Evolutionary conservation across 1,284 basidiomycete species (phyloP), one percentile per base, ranked within the genome.

Genomic region (Chalciporus sp.): DNA sequence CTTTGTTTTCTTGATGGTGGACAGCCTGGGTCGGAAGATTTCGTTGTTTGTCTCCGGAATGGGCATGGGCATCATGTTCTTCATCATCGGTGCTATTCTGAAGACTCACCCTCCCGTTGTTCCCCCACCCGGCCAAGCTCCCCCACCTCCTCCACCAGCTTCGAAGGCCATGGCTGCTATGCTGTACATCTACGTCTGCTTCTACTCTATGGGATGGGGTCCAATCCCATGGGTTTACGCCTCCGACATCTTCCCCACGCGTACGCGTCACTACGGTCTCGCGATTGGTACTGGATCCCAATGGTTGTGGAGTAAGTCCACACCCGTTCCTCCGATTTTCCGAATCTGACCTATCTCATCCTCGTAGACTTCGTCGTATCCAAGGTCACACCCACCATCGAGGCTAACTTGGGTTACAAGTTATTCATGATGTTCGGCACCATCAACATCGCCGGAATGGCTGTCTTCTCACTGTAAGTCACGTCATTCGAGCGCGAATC

Each of bases 231-330:
- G 87, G 88, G 84, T 90, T 7, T 90, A 90, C 61, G 83, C 84
- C 20, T 76, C 88, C 12, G 91, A 93, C 69, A 91, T 93, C 66
- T 93, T 93, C 80, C 88, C 86, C 27, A 93, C 89, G 37, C 75
- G 88, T 42, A 92, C 90, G 10, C 77, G 90, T 53, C 86, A 90
- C 64, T 90, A 86, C 62, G 91, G 91, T 46, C 75, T 92, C 42
- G 82, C 86, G 1, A 72, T 83, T 2, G 90, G 86, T 1, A 84
- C 85, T 47, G 81, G 82, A 10, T 81, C 86, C 1, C 90, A 92
- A 58, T 93, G 90, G 89, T 72, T 92, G 3, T 92, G 82, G 81
- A 92, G 85, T 86, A 57, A 53, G 82, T 77, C 17, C 1, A 11
- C 23, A 6, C 6, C 23, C 23, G 23, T 23, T 23, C 23, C 37